A percentile compares a stretch with the other conserved stretches of the same genome.
phyloP scores from a whole-genome alignment of 768 basidiomycete genomes.

The Macrolepiota albuminosa region DNA sequence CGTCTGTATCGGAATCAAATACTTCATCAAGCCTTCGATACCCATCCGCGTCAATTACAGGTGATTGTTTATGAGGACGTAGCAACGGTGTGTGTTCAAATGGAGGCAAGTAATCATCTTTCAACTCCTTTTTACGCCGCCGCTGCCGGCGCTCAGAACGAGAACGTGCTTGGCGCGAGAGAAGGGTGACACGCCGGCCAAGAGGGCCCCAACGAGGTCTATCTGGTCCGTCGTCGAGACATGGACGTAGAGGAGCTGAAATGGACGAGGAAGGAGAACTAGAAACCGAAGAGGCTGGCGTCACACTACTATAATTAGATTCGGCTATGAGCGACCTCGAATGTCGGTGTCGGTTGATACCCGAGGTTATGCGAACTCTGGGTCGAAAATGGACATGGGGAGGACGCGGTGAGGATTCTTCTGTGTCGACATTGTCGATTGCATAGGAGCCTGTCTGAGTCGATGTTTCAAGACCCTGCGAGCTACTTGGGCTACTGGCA shows the following conservation, averaged over 20 bases:
- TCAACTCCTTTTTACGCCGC: slow-evolving; percentile 4
- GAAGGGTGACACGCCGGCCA: slow-evolving; percentile 46
- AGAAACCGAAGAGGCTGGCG: slow-evolving; percentile 39
- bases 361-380: slow-evolving; percentile 74
- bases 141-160: slow-evolving; percentile 13
- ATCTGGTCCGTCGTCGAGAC: slow-evolving; percentile 38
- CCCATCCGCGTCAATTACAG: slow-evolving; percentile 4
- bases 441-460: slow-evolving; percentile 7
- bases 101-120: slow-evolving; percentile 3
- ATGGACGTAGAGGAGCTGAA: slow-evolving; percentile 70
- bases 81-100: slow-evolving; percentile 39
- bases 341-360: slow-evolving; percentile 46
- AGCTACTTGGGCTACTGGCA: slow-evolving; percentile 15
- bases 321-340: slow-evolving; percentile 6
- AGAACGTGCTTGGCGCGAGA: slow-evolving; percentile 25
- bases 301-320: slow-evolving; percentile 2
- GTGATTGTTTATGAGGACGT: slow-evolving; percentile 9
- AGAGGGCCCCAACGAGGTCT: slow-evolving; percentile 58
- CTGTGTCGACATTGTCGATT: slow-evolving; percentile 4
- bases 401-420: slow-evolving; percentile 14
- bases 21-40: slow-evolving; percentile 4
- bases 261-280: slow-evolving; percentile 76
- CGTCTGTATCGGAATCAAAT: slow-evolving; percentile 24
- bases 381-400: slow-evolving; percentile 61
- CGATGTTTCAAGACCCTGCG: slow-evolving; percentile 17